phyloP scores from a whole-genome alignment of 2,329 filamentous ascomycete species.

The Pseudohalonectria lignicola region DNA sequence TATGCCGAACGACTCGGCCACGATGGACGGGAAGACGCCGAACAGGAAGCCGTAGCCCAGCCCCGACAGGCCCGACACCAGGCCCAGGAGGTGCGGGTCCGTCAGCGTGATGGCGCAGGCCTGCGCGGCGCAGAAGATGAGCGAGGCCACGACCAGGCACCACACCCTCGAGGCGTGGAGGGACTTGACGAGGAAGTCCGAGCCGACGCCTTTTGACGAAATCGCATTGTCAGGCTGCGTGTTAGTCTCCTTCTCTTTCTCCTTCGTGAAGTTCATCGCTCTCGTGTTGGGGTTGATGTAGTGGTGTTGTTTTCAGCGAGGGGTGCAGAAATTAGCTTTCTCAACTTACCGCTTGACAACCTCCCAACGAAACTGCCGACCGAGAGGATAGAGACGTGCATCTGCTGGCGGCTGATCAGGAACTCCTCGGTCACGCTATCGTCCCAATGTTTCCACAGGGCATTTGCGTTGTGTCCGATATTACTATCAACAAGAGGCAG shows the following conservation, averaged over 20 bases:
- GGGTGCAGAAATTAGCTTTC: background rate
- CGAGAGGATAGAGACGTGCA: slow-evolving; percentile 93
- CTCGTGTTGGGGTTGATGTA: too few species aligned
- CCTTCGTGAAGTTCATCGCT: too few species aligned
- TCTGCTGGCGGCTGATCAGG: slow-evolving; percentile 70
- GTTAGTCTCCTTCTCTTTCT: too few species aligned
- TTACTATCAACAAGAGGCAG: slow-evolving; percentile 61
- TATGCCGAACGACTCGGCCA: slow-evolving; percentile 85
- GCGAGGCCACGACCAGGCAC: slow-evolving; percentile 72
- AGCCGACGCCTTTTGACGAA: slow-evolving; percentile 64
- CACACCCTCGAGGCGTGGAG: slow-evolving; percentile 76
- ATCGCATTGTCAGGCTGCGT: too few species aligned
- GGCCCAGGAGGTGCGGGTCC: slow-evolving; percentile 64
- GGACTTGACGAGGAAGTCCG: slow-evolving; percentile 77
- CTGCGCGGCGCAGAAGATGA: slow-evolving; percentile 72
- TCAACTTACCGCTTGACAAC: slow-evolving; percentile 53
- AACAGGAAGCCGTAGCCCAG: slow-evolving; percentile 90
- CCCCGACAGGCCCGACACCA: slow-evolving; percentile 76
- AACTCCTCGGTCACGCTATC: slow-evolving; percentile 59
- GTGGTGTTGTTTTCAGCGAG: too few species aligned
- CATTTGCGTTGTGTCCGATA: slow-evolving; percentile 81
- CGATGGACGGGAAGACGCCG: slow-evolving; percentile 82
- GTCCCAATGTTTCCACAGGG: slow-evolving; percentile 82
- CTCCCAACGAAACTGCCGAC: slow-evolving; percentile 77
- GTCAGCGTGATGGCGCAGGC: slow-evolving; percentile 62